Conservation (phyloP, 805 yeast genomes). For the Saccharomycopsis fibuligera region DNA sequence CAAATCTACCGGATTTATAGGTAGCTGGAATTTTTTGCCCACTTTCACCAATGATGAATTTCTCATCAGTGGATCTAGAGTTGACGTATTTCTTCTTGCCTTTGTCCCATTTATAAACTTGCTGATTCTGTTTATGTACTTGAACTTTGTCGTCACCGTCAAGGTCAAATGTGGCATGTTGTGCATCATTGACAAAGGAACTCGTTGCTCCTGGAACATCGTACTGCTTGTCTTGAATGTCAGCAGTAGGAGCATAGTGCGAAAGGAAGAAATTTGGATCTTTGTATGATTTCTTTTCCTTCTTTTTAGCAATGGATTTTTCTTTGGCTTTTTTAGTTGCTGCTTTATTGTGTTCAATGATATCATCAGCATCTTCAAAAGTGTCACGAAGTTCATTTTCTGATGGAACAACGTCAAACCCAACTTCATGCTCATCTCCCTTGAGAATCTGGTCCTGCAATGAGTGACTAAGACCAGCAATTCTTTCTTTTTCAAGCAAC, state of each 20-base stretch:
- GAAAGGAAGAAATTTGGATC: slow-evolving; percentile 80
- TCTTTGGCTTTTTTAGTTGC: slow-evolving; percentile 24
- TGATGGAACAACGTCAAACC: slow-evolving; percentile 30
- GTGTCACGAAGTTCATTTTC: slow-evolving; percentile 42
- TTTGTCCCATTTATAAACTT: slow-evolving; percentile 83
- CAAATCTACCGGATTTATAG: slow-evolving; percentile 84
- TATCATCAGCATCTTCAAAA: slow-evolving; percentile 48
- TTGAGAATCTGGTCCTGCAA: slow-evolving; percentile 65
- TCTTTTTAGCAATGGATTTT: slow-evolving; percentile 23
- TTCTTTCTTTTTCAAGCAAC: slow-evolving; percentile 62
- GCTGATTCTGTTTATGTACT: slow-evolving; percentile 55
- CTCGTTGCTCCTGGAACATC: slow-evolving; percentile 30
- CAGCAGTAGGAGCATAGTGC: slow-evolving; percentile 80
- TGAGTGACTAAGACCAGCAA: slow-evolving; percentile 66
- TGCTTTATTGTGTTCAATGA: slow-evolving; percentile 23
- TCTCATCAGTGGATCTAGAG: slow-evolving; percentile 71
- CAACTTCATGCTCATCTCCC: slow-evolving; percentile 28
- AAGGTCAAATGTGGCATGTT: slow-evolving; percentile 80
- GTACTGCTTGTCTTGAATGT: slow-evolving; percentile 76
- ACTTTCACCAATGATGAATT: slow-evolving; percentile 88
- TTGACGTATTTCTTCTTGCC: slow-evolving; percentile 87
- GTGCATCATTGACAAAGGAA: slow-evolving; percentile 79
- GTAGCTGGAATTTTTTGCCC: slow-evolving; percentile 92
- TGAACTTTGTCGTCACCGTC: slow-evolving; percentile 65
- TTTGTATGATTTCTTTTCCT: slow-evolving; percentile 47